Evolutionary conservation across 164 flowering plant genomes (phyloP), one percentile per base, ranked within the genome.

Genomic region (Tetrastigma voinierianum): DNA sequence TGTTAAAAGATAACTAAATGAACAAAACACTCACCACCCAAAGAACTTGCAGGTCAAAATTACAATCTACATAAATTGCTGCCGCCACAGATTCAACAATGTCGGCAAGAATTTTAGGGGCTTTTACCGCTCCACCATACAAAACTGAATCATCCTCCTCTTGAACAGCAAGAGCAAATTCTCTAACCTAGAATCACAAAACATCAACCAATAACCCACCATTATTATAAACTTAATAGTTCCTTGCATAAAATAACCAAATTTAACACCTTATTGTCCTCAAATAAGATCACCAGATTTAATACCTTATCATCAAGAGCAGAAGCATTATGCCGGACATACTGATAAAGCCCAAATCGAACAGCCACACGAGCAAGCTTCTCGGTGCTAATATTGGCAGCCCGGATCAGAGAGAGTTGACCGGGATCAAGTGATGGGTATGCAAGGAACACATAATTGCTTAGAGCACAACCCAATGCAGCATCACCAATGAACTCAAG

Each of bases 91-190:
- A 82, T 68, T 93, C 98, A 10, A 88, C 94, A 57, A 93, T 81
- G 61, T 93, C 97, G 0, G 97, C 97, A 2, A 91, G 85, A 68
- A 89, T 75, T 70, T 91, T 89, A 0, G 98, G 98, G 5, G 97
- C 96, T 74, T 93, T 88, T 2, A 91, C 72, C n/a, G 63, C 43
- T 14, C 93, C 93, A n/a, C 89, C 86, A 69, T 85, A 74, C 0
- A 59, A 67, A 19, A 65, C 63, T 0, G 75, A 66, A 51, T 80
- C 83, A 16, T 74, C 84, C 64, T 81, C 89, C 44, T 77, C 71
- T n/a, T 67, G 53, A 3, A 88, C 84, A 0, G 84, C 82, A 3
- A 57, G 18, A 1, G 72, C 75, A 71, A 93, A 93, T 53, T 90
- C 93, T 44, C 47, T 69, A 32, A 91, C 90, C 93, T 91, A 44